Percentiles rank a stretch among this genome's conserved stretches.
These are phyloP conservation scores for Leucoagaricus sp. DNA, from an alignment of 1,284 basidiomycete species.

Conservation along the genomic window DNA sequence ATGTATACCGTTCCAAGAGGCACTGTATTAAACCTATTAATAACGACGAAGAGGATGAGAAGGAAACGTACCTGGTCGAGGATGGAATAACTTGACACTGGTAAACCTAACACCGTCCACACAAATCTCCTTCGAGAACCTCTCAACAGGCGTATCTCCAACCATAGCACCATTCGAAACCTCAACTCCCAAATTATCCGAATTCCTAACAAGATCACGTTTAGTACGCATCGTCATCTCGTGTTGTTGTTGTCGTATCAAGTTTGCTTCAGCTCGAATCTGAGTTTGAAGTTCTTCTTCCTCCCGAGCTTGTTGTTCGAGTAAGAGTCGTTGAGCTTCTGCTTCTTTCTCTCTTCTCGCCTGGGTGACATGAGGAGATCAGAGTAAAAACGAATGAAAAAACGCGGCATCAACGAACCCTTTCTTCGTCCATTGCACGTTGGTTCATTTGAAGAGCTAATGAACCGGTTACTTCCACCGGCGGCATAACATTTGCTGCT, in stretches of 20 bases:
- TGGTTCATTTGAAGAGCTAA: conserved; percentile 74
- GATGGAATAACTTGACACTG: conserved; percentile 70
- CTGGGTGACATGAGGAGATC: conserved; percentile 21
- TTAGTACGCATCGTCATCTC: conserved; percentile 58
- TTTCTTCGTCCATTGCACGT: conserved; percentile 66
- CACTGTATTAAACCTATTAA: neutral
- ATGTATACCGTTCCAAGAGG: conserved; percentile 44
- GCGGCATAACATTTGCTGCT: conserved; percentile 52
- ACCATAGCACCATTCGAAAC: conserved; percentile 17
- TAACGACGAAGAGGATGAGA: neutral
- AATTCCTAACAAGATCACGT: too few relatives aligned
- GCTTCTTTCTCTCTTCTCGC: conserved; percentile 49
- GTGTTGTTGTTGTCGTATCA: conserved; percentile 51
- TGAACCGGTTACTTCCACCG: conserved; percentile 61
- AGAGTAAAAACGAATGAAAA: neutral
- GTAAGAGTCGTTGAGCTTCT: conserved; percentile 50
- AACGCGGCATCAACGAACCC: conserved; percentile 32
- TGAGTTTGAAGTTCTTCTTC: conserved; percentile 62
- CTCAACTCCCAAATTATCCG: conserved; percentile 66
- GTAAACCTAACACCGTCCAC: conserved; percentile 60
- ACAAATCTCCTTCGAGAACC: conserved; percentile 57
- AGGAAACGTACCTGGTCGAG: conserved; percentile 52
- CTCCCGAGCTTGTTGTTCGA: conserved; percentile 44
- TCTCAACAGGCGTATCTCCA: conserved; percentile 50
- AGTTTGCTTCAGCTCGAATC: conserved; percentile 62